Conservation (phyloP, 2,329 filamentous ascomycete species). For the Paraconiothyrium brasiliense region DNA sequence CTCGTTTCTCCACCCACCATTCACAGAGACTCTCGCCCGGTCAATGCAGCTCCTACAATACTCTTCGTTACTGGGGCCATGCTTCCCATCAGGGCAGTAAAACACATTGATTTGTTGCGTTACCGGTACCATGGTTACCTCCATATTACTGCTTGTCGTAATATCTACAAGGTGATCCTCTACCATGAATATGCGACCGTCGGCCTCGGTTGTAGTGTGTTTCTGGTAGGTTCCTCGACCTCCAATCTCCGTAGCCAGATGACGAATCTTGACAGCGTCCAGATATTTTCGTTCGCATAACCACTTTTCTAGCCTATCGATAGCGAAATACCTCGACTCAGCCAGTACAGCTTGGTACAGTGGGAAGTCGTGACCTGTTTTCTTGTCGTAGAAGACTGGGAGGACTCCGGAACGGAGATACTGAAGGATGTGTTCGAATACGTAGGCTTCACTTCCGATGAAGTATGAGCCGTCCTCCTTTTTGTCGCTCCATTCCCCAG, state of each 20-base stretch:
- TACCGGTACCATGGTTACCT: conserved; percentile 16
- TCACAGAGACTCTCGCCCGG: conserved; percentile 3
- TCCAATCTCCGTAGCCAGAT: background rate
- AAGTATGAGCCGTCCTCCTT: conserved; percentile 45
- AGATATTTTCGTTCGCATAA: conserved; percentile 32
- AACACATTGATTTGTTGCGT: conserved; percentile 11
- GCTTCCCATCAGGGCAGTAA: conserved; percentile 15
- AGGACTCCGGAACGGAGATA: conserved; percentile 46
- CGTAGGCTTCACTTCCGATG: conserved; percentile 45
- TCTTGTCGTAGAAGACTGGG: conserved; percentile 47
- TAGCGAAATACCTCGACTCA: conserved; percentile 46
- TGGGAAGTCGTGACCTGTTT: conserved; percentile 40
- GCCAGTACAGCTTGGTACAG: conserved; percentile 41
- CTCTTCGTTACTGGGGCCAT: conserved; percentile 16
- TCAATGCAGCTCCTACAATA: conserved; percentile 15
- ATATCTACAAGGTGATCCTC: conserved; percentile 16
- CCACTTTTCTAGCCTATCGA: conserved; percentile 41
- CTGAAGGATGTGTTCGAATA: conserved; percentile 49
- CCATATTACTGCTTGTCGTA: conserved; percentile 16
- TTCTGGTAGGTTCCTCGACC: conserved; percentile 3
- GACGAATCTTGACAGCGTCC: conserved; percentile 25
- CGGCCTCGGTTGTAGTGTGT: conserved; percentile 4
- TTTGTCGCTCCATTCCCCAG: conserved; percentile 20
- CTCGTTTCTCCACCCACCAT: conserved; percentile 14
- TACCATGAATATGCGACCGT: conserved; percentile 14